These are phyloP conservation scores for Xylaria sp. DNA, from an alignment of 2,329 filamentous ascomycete genomes.

Conservation along the genomic window DNA sequence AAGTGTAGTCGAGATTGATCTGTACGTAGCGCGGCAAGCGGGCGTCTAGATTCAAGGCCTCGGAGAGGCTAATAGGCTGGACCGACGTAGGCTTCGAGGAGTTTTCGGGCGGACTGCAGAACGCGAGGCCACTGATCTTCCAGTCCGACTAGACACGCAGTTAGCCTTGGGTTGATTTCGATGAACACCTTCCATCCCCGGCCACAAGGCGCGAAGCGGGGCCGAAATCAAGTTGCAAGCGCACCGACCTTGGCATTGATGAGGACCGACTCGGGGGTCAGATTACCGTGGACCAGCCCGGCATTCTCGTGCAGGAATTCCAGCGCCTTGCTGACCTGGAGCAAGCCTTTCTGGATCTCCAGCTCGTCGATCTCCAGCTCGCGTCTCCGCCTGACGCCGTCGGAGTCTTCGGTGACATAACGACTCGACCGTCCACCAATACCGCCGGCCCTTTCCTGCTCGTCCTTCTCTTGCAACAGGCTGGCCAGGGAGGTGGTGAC, in stretches of 20 bases:
- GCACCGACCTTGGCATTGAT: conserved; percentile 83
- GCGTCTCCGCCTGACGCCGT: conserved; percentile 72
- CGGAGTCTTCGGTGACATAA: conserved; percentile 79
- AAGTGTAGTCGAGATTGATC: conserved; percentile 89
- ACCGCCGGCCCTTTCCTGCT: conserved; percentile 74
- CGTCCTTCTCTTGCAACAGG: conserved; percentile 85
- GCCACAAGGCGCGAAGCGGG: background rate
- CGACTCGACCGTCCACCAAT: conserved; percentile 74
- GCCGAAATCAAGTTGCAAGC: background rate
- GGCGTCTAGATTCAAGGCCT: conserved; percentile 84
- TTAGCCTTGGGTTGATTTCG: conserved; percentile 39
- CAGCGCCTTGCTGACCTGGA: conserved; percentile 91
- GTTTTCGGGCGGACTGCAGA: conserved; percentile 80
- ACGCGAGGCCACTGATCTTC: conserved; percentile 96
- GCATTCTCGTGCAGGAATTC: conserved; percentile 97
- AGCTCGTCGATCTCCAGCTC: conserved; percentile 95
- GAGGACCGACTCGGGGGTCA: conserved; percentile 91
- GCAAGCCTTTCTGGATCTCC: conserved; percentile 93
- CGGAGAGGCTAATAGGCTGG: conserved; percentile 78
- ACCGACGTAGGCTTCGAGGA: conserved; percentile 77
- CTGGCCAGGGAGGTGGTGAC: conserved; percentile 88
- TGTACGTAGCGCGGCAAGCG: conserved; percentile 83
- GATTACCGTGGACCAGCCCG: conserved; percentile 88
- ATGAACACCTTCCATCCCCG: no score
- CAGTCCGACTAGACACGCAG: conserved; percentile 75